Conservation (phyloP, 495 filamentous ascomycete species). For the Cercophora scortea region DNA sequence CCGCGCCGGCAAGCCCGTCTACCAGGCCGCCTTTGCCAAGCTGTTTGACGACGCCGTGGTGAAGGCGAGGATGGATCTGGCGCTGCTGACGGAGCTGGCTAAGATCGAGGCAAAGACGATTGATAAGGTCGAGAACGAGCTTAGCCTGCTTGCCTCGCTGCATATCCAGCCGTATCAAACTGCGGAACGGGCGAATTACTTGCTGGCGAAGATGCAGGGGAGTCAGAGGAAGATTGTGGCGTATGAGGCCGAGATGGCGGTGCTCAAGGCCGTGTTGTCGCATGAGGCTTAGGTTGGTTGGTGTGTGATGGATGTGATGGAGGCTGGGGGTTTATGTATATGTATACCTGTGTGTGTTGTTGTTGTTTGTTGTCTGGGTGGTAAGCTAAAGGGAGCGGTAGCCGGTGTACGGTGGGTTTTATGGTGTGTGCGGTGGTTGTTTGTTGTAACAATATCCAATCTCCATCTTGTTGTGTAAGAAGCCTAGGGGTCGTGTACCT, state of each 20-base stretch:
- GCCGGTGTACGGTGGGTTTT: too few relatives aligned
- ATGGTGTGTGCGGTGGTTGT: too few relatives aligned
- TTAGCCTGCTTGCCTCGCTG: conserved; percentile 53
- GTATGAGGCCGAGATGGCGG: conserved; percentile 65
- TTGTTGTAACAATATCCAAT: too few relatives aligned
- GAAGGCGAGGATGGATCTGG: conserved; percentile 64
- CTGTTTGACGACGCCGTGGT: conserved; percentile 67
- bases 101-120: conserved; percentile 68
- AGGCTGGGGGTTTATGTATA: too few relatives aligned
- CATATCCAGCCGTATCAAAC: conserved; percentile 58
- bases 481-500: too few relatives aligned
- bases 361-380: too few relatives aligned
- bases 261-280: conserved; percentile 56
- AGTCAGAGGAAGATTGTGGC: conserved; percentile 69
- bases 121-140: conserved; percentile 71
- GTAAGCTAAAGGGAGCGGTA: too few relatives aligned
- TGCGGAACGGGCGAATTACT: conserved; percentile 53
- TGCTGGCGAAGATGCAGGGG: conserved; percentile 60
- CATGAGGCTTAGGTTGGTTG: too few relatives aligned
- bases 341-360: too few relatives aligned
- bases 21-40: conserved; percentile 68
- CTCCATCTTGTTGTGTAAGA: too few relatives aligned
- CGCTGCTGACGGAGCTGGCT: conserved; percentile 55
- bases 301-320: too few relatives aligned
- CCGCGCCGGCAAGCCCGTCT: conserved; percentile 79